Evolutionary conservation across 495 filamentous ascomycete genomes (phyloP), one percentile per base, ranked within the genome.

Genomic region (Durotheca rogersii): DNA sequence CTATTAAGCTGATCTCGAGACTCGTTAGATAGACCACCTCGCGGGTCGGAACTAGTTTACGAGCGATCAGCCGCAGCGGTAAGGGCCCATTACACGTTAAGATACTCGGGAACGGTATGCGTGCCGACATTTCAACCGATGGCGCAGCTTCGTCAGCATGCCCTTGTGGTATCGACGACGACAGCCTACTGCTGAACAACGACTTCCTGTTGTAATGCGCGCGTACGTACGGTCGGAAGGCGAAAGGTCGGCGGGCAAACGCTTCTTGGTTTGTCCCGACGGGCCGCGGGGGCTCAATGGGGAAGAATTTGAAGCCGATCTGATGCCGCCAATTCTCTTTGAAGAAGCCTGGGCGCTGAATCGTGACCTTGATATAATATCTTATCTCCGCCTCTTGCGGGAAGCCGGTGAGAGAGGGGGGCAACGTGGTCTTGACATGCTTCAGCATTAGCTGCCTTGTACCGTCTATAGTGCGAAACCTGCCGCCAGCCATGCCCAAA

Each of bases 281-380:
- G 5, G 81, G 83, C 35, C 88, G 76, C 6, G 90, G 91, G 1
- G 89, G 89, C 61, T 98, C 93, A 61, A 97, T 90, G 4, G 93
- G 93, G 6, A 96, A 74, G 65, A 98, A 95, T 32, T 87, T 90
- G 64, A 98, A 72, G 19, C 74, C 75, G 39, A 70, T 47, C 50
- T 73, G 66, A 47, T 71, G 72, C 17, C 90, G 74, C 66, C 87
- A 85, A 59, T 95, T 96, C 67, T 92, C 89, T 61, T 88, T 87
- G 66, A 89, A 92, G 52, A 94, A 79, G 16, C 86, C 79, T 0
- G 88, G 87, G 19, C 90, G 76, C 47, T 87, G 82, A 1, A 97
- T 82, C 0, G 93, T 98, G 9, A 83, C 90, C 64, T 98, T 98
- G 51, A 96, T 75, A 53, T 86, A 97, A 65, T 98, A 98, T 56